Base-by-base conservation (phyloP, 768 basidiomycete genomes). In the Melanogaster broomeanus region DNA sequence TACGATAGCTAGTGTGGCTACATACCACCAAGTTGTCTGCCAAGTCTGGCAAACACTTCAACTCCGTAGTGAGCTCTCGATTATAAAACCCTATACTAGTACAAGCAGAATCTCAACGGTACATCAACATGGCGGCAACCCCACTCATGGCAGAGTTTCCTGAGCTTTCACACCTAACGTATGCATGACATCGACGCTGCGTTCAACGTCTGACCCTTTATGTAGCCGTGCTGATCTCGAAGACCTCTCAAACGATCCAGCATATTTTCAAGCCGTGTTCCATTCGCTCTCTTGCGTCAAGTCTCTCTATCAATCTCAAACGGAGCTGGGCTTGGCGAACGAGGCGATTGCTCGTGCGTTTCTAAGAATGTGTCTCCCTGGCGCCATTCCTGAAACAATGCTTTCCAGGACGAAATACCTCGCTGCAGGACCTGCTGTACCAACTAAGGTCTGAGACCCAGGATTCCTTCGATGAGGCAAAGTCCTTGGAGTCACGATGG, bases 211-310 rank as follows among this genome's bases (percentile, higher is more conserved):
- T 61, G 49, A 66, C 39, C 49, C 19, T 24, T 30, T 40, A 43
- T 42, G n/a, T 61, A 94, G 93, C 58, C 83, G 90, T 45, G 87
- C 91, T 57, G 93, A 94, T 61, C 77, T 98, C n/a, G 90, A 97
- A 67, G 93, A 95, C 62, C 73, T 97, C 5, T 72, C 97, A 19
- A 76, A 79, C 13, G 91, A 97, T 64, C 87, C 85, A 1, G 72
- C 74, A 15, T 94, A 94, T 66, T 94, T 95, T 57, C 88, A 95
- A 66, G 89, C 94, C 8, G 75, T 89, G 55, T 87, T 98, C 56
- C 88, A 94, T 68, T 83, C 90, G 1, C 71, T 96, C 10, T 74
- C 83, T 3, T 75, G 77, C 24, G 91, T 96, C 35, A 87, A 87
- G 61, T 76, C 78, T 15, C 74, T 93, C 51, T 87, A 93, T 57